Percentiles rank a stretch among this genome's conserved stretches.
Evolutionary conservation across 371 early-diverging fungal species (phyloP).

Genomic region (Mortierella sp.): DNA sequence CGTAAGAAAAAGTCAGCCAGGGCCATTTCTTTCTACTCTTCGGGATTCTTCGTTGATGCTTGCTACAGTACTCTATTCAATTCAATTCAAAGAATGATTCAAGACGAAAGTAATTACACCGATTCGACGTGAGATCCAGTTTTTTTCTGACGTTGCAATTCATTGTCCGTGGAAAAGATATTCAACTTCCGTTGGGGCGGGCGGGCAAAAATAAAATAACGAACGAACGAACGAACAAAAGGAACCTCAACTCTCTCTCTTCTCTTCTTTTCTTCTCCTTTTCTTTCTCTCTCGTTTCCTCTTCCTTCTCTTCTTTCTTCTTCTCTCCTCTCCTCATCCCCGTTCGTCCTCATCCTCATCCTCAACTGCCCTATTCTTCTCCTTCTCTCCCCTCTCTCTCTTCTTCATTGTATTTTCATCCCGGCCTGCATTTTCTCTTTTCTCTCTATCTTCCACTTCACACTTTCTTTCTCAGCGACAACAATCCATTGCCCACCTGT

Average conservation of each 20-base stretch:
- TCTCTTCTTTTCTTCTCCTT: neutral
- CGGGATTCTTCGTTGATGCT: neutral
- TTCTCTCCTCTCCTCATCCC: neutral
- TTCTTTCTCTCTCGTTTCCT: neutral
- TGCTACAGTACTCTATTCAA: too few relatives aligned
- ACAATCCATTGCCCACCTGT: neutral
- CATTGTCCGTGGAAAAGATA: conserved; percentile 34
- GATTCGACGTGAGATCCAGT: conserved; percentile 5
- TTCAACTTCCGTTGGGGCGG: conserved; percentile 41
- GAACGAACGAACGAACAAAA: neutral
- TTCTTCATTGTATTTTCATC: conserved; percentile 14
- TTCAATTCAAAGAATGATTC: neutral
- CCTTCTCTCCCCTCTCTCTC: conserved; percentile 12
- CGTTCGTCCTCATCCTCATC: conserved; percentile 24
- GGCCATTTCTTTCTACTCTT: neutral
- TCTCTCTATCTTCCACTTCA: neutral
- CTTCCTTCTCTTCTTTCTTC: neutral
- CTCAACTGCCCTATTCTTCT: conserved; percentile 10
- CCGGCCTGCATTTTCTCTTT: neutral
- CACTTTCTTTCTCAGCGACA: neutral
- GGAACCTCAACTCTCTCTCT: neutral
- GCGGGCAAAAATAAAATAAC: conserved; percentile 9
- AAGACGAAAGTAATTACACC: neutral
- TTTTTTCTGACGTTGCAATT: conserved; percentile 9
- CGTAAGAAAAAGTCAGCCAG: neutral